Evolutionary conservation across 495 filamentous ascomycete genomes (phyloP), one percentile per base, ranked within the genome.

Genomic region (Trichocladium antarcticum): DNA sequence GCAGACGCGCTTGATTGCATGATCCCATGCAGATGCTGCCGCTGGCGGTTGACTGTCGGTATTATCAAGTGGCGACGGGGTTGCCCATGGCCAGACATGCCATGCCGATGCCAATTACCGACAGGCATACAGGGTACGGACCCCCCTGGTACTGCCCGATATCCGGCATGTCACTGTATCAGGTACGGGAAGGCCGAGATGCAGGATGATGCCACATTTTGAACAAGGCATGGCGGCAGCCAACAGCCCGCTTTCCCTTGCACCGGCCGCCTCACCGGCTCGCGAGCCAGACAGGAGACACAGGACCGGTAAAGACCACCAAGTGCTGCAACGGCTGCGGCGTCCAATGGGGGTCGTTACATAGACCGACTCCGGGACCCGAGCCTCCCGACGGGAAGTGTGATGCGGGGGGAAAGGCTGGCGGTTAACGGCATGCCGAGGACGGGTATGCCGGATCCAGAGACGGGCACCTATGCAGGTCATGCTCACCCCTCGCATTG

Each of bases 381-480:
- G 24, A 40, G 12, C 16, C 12, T 35, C 35, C 44, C 24, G 44
- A 38, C 35, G 35, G 32, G 24, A 47, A 2, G 35, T 29, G 35
- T 17, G 35, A 27, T 7, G 8, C n/a, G n/a, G n/a, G 11, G 12
- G n/a, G 4, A 8, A 21, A 20, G 2, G 8, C 10, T 29, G 24
- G 14, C 22, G 45, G 45, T 17, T n/a, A 32, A 19, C 37, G 29
- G 37, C 37, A 40, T 42, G 46, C 37, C 46, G 37, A 49, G 37
- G 37, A 6, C 37, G n/a, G 29, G 37, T 16, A 42, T 42, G 37
- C 46, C 46, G 46, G 28, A 47, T 47, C 45, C 17, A 4, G 14
- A 32, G 45, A 36, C 11, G 17, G 15, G 11, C 11, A 8, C 24
- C 45, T 2, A 6, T 5, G 31, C 15, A 31, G 24, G 21, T 31